Evolutionary conservation across 2,329 filamentous ascomycete species (phyloP), one percentile per base, ranked within the genome.

Genomic region (Endoconidiophora polonica): DNA sequence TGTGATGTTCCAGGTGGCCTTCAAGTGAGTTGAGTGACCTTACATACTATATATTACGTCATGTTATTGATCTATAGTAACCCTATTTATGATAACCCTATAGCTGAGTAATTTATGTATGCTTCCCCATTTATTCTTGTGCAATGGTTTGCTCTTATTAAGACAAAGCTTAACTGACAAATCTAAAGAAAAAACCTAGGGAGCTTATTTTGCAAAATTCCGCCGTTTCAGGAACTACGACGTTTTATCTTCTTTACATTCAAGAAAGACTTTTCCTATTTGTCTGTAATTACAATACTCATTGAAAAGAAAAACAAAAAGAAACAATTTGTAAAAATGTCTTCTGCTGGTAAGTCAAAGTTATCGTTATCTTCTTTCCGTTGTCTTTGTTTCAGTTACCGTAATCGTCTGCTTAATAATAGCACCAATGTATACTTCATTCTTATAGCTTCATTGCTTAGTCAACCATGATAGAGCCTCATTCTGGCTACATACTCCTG

Each of bases 201-300:
- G 26, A 33, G 12, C 26, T 22, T 47, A 43, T 48, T 12, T 44
- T 44, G 29, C 20, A 16, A 6, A n/a, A 26, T 44, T 49, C 26
- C 29, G 43, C 46, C 47, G 45, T 53, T 42, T n/a, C 23, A 22
- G 22, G 41, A 39, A 46, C 41, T 33, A 38, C 40, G 4, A 20
- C 26, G 23, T 44, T 44, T 40, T 44, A 12, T n/a, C n/a, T 24
- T 3, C 26, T 33, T 33, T 33, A 9, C 26, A 33, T 10, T 33
- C 3, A 33, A 18, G n/a, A n/a, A 1, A 18, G 16, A 18, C 16
- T 33, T 33, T 33, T 33, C 2, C 12, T 33, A 10, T 6, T 33
- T 10, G 2, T 33, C 2, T 2, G 3, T 33, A 10, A 33, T 10
- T 33, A 33, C 26, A 1, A 33, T 9, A 29, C 16, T 43, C 18